These are phyloP conservation scores for Nicotiana sylvestris DNA, from an alignment of 257 asterid genomes.

Conservation along the genomic window DNA sequence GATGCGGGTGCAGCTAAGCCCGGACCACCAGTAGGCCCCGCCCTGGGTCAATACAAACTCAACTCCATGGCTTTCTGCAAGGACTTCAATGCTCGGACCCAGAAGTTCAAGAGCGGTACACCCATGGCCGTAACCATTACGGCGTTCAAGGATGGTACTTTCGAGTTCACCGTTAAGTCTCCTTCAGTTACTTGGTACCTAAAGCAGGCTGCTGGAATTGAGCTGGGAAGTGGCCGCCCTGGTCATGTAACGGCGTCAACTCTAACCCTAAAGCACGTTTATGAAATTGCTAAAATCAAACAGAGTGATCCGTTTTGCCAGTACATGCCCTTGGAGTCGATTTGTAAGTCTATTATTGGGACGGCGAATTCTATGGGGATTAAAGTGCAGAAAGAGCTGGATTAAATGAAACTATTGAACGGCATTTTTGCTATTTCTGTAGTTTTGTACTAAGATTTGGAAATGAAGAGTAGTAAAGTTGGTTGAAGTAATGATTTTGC, in stretches of 20 bases:
- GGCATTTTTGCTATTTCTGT: not conserved
- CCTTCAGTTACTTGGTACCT: conserved; percentile 84
- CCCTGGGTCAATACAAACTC: conserved; percentile 74
- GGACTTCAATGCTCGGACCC: conserved; percentile 83
- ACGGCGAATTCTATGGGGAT: conserved; percentile 88
- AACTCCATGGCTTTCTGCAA: conserved; percentile 94
- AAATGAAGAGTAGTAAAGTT: not conserved
- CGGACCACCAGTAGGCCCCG: conserved; percentile 90
- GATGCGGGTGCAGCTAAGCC: conserved; percentile 90
- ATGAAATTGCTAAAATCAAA: conserved; percentile 87
- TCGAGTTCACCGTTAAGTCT: conserved; percentile 74
- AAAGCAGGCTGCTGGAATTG: conserved; percentile 87
- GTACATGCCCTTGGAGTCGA: conserved; percentile 74
- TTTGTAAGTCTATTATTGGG: conserved; percentile 73
- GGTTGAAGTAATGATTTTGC: not conserved
- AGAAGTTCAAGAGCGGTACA: conserved; percentile 75
- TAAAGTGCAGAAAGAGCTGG: conserved; percentile 70
- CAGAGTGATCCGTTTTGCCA: conserved; percentile 75
- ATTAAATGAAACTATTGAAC: conserved; percentile 19
- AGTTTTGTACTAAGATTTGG: not conserved
- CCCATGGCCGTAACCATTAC: conserved; percentile 86
- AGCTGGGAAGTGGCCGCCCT: conserved; percentile 66
- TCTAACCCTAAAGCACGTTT: conserved; percentile 68
- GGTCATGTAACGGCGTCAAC: conserved; percentile 70
- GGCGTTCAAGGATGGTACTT: conserved; percentile 75